Evolutionary conservation across 2,329 filamentous ascomycete genomes (phyloP).

Genomic region (Diplodia seriata): DNA sequence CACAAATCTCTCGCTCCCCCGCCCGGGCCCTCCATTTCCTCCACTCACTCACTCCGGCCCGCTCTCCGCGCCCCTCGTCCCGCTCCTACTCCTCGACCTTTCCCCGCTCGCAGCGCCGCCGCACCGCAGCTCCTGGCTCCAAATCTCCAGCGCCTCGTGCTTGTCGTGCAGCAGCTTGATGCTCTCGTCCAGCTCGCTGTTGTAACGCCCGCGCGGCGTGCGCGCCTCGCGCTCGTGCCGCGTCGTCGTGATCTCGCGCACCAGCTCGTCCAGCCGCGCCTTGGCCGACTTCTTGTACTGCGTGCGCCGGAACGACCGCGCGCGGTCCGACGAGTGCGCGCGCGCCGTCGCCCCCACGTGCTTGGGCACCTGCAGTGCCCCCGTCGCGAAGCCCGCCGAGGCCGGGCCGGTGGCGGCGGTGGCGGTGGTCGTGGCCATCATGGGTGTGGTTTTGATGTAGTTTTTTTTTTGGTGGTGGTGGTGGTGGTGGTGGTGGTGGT

Average conservation of each 20-base stretch:
- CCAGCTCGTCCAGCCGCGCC: conserved; percentile 23
- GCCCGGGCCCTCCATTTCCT: neutral
- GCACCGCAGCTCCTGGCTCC: conserved; percentile 27
- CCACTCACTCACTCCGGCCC: neutral
- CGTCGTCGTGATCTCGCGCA: conserved; percentile 19
- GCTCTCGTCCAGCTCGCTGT: conserved; percentile 16
- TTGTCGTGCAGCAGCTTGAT: conserved; percentile 30
- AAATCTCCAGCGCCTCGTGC: conserved; percentile 20
- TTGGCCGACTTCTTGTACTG: conserved; percentile 29
- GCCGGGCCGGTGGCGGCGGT: neutral
- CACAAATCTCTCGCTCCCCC: neutral
- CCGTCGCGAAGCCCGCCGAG: neutral
- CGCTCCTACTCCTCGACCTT: neutral
- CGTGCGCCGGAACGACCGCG: conserved; percentile 28
- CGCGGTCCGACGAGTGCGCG: conserved; percentile 16
- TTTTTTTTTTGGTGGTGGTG: too few relatives aligned
- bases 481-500: neutral
- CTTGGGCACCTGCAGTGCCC: neutral
- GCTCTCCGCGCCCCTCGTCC: conserved; percentile 11
- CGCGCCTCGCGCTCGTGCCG: conserved; percentile 25
- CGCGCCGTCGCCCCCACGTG: neutral
- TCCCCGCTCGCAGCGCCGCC: neutral
- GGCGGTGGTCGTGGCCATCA: neutral
- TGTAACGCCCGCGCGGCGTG: neutral
- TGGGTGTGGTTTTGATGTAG: neutral